Evolutionary conservation across 345 rosid genomes (phyloP).

Genomic region (Gossypium mustelinum): DNA sequence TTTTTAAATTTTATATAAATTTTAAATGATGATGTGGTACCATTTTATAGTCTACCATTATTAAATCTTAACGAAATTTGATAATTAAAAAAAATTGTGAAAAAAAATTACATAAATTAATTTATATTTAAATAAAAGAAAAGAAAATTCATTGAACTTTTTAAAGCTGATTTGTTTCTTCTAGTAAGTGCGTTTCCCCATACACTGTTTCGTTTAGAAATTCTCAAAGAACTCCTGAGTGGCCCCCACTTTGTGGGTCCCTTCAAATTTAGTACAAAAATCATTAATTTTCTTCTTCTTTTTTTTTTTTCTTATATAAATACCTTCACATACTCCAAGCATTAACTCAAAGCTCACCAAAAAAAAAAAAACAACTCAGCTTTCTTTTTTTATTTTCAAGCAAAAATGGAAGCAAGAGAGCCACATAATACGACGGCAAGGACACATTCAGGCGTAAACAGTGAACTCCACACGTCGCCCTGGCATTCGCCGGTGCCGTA

Average conservation of each 20-base stretch:
- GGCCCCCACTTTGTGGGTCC: not conserved
- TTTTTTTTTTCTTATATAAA: not conserved
- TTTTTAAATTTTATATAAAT: too few species aligned
- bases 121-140: too few species aligned
- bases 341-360: not conserved
- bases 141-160: too few species aligned
- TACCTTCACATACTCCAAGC: not conserved
- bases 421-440: conserved; percentile 32
- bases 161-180: not conserved
- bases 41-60: too few species aligned
- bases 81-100: too few species aligned
- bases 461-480: conserved; percentile 40
- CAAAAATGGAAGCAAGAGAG: conserved; percentile 43
- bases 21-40: too few species aligned
- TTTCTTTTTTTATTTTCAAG: not conserved
- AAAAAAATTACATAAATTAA: too few species aligned
- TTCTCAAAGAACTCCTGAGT: not conserved
- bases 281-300: not conserved
- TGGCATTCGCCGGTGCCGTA: conserved; percentile 97
- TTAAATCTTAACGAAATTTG: too few species aligned
- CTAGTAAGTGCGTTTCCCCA: conserved; percentile 1
- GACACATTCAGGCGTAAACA: conserved; percentile 12
- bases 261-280: not conserved
- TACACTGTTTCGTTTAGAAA: not conserved
- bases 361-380: conserved; percentile 12